Percentiles rank a stretch among this genome's conserved stretches.
Evolutionary conservation across 23 red algal species (phyloP).

Genomic region (Gracilariopsis chorda): DNA sequence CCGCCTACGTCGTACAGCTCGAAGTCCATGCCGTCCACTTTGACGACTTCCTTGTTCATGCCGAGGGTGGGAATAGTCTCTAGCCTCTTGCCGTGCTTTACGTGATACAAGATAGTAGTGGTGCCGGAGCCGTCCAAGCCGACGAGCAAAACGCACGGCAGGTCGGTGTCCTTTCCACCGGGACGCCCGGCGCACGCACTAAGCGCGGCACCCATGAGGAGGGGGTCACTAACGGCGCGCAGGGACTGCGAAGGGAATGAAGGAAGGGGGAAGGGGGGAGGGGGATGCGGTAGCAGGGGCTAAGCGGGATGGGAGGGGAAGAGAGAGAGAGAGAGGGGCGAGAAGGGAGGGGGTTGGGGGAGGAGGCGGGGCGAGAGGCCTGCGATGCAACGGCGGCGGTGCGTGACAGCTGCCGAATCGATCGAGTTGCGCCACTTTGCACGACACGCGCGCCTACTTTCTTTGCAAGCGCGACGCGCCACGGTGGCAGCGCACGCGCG

Average conservation of each 20-base stretch:
- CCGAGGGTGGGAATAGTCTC: conserved; percentile 92
- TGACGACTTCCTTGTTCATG: conserved; percentile 72
- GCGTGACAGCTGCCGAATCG: too few relatives aligned
- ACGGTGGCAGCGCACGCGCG: too few relatives aligned
- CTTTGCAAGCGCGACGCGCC: too few relatives aligned
- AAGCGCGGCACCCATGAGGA: conserved; percentile 47
- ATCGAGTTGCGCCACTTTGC: too few relatives aligned
- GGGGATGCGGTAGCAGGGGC: too few relatives aligned
- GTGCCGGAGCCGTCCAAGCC: conserved; percentile 93
- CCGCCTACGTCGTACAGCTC: conserved; percentile 96
- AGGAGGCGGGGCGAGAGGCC: not conserved
- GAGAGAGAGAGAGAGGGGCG: not conserved
- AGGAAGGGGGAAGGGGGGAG: not conserved
- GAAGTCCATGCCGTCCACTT: conserved; percentile 69
- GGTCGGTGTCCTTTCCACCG: conserved; percentile 55
- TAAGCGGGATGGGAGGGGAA: not conserved
- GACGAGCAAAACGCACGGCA: conserved; percentile 75
- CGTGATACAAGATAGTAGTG: conserved; percentile 86
- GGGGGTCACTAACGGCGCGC: too few relatives aligned
- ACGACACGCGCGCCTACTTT: too few relatives aligned
- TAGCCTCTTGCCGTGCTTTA: conserved; percentile 73
- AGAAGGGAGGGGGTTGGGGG: not conserved
- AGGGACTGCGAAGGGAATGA: not conserved
- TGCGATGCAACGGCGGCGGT: not conserved
- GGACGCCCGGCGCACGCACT: conserved; percentile 50